A percentile compares a stretch with the other conserved stretches of the same genome.
Evolutionary conservation across 371 early-diverging fungal genomes (phyloP).

Genomic region (Circinella umbellata): DNA sequence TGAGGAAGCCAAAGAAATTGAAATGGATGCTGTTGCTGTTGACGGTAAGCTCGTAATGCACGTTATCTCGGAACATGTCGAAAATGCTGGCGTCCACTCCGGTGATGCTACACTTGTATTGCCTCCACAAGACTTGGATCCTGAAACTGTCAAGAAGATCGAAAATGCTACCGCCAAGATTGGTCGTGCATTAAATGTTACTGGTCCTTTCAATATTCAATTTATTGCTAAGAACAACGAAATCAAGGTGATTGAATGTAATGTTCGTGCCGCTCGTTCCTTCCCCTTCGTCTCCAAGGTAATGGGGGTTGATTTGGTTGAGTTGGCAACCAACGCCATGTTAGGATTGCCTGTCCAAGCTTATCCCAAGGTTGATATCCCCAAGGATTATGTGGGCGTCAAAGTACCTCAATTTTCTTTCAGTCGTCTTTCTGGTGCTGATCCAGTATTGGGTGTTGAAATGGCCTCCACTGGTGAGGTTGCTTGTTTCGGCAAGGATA

Average conservation of each 20-base stretch:
- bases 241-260: constrained; percentile 97
- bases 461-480: constrained; percentile 99
- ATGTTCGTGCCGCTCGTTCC: constrained; percentile 93
- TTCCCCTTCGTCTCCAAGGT: constrained; percentile 97
- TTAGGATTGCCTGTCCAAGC: constrained; percentile 74
- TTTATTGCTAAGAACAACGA: constrained; percentile 95
- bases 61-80: constrained; percentile 93
- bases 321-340: constrained; percentile 94
- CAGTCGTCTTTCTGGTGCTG: constrained; percentile 93
- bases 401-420: constrained; percentile 98
- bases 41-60: constrained; percentile 89
- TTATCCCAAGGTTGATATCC: constrained; percentile 67
- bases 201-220: constrained; percentile 98
- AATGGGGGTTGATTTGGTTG: constrained; percentile 87
- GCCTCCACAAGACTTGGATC: constrained; percentile 91
- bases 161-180: constrained; percentile 88
- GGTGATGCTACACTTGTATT: constrained; percentile 96
- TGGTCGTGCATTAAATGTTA: constrained; percentile 88
- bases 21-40: constrained; percentile 93
- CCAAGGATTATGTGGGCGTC: constrained; percentile 81
- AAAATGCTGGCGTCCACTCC: constrained; percentile 97
- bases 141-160: constrained; percentile 87
- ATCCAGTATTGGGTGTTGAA: constrained; percentile 96
- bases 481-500: constrained; percentile 94
- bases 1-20: constrained; percentile 95